Conservation (phyloP, 2,329 filamentous ascomycete species). For the Celoporthe dispersa region DNA sequence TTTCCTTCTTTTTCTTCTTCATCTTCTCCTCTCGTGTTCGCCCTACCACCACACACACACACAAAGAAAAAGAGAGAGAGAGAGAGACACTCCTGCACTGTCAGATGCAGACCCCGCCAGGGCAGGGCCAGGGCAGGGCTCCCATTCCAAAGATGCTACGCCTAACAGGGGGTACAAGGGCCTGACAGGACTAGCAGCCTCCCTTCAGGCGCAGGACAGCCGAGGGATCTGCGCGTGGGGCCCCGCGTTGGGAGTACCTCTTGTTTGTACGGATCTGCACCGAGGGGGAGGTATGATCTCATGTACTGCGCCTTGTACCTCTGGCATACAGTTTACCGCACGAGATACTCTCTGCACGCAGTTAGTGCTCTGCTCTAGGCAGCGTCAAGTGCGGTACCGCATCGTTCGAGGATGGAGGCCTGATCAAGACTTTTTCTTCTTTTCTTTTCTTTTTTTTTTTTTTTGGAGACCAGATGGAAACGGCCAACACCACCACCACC, state of each 20-base stretch:
- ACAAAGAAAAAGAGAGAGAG: no score
- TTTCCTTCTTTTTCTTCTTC: no score
- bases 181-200: background rate
- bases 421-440: background rate
- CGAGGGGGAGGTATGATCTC: background rate
- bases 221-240: slow-evolving; percentile 14
- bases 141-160: background rate
- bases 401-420: background rate
- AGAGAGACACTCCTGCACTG: no score
- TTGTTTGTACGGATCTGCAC: slow-evolving; percentile 7
- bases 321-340: no score
- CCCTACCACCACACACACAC: no score
- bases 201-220: background rate
- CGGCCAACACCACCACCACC: no score
- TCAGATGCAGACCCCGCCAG: no score
- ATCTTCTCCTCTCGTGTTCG: no score
- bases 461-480: no score
- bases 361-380: background rate
- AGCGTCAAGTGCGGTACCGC: background rate
- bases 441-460: background rate
- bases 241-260: slow-evolving; percentile 15
- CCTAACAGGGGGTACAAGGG: background rate
- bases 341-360: no score
- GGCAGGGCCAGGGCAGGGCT: background rate
- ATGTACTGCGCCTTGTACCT: background rate